A percentile compares a stretch with the other conserved stretches of the same genome.
phyloP scores from a whole-genome alignment of 2,329 filamentous ascomycete species.

The Colletotrichum sp. region DNA sequence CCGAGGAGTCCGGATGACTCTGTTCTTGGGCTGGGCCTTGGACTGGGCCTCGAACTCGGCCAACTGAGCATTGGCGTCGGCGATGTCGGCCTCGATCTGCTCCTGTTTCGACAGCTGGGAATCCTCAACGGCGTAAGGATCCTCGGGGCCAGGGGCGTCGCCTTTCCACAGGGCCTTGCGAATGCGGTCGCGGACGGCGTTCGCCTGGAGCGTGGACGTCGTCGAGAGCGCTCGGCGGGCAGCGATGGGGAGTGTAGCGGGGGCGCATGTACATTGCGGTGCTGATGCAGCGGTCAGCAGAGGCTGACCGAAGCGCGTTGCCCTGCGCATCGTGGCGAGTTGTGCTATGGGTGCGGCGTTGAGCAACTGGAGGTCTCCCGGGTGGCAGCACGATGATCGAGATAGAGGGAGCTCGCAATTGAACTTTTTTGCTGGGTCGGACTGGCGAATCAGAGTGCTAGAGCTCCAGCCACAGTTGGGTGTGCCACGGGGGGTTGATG shows the following conservation, averaged over 20 bases:
- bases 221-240: conserved; percentile 35
- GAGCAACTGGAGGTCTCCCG: background rate
- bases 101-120: conserved; percentile 34
- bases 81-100: conserved; percentile 26
- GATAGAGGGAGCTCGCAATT: conserved; percentile 15
- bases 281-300: conserved; percentile 32
- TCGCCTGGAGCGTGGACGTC: conserved; percentile 31
- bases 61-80: conserved; percentile 22
- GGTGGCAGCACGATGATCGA: background rate
- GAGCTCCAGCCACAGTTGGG: conserved; percentile 12
- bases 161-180: conserved; percentile 46
- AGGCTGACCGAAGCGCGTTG: conserved; percentile 42
- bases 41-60: conserved; percentile 15
- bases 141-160: conserved; percentile 38
- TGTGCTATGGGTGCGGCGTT: background rate
- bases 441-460: conserved; percentile 7
- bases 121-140: conserved; percentile 41
- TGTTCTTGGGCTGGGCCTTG: background rate
- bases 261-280: conserved; percentile 18
- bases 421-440: conserved; percentile 20
- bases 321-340: conserved; percentile 43
- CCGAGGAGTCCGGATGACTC: background rate
- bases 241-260: conserved; percentile 18
- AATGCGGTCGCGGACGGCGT: conserved; percentile 39
- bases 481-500: background rate